Base-by-base conservation (phyloP, 1,284 basidiomycete species). In the Fomitopsis palustris region DNA sequence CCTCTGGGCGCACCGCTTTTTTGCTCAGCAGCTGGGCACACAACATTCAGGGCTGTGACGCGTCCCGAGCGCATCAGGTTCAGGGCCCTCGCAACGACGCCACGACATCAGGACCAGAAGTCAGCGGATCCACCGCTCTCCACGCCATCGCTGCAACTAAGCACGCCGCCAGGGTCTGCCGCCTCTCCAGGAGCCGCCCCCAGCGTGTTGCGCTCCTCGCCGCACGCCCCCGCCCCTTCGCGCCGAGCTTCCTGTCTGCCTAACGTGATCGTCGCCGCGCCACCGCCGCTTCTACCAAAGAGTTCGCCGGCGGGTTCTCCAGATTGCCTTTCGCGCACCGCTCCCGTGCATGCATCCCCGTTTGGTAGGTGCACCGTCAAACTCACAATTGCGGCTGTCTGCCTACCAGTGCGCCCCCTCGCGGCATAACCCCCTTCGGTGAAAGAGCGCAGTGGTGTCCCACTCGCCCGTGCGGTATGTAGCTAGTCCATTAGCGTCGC, bases 81-180 rank as follows among this genome's bases (percentile, higher is more conserved):
- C 55, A 37, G 31, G 27, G 1, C 27, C 42, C 31, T 45, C 39
- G 54, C 54, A 14, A 55, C 54, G 41, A 45, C 43, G 43, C 43
- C 54, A 39, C 41, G 25, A 17, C 33, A 56, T 51, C 55, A 56
- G 45, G 17, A 19, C 55, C 21, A 56, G 55, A 51, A 51, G 55
- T 51, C 45, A 51, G 43, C 21, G 29, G 55, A 56, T 39, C 55
- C 55, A 56, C 45, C 55, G 19, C 25, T 37, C 38, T 55, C 39
- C 54, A 55, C 54, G 27, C 45, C 45, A 29, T 47, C 45, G 45
- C 45, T 27, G 25, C 10, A 47, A 17, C 14, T 25, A 17, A 47
- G 23, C 45, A 21, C 49, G 31, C 29, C 49, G 6, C 16, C 49
- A 51, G 49, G 49, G 29, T 51, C 49, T 27, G 23, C 25, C 21